phyloP scores from a whole-genome alignment of 2,329 filamentous ascomycete genomes.

The Fusarium sarcochroum region DNA sequence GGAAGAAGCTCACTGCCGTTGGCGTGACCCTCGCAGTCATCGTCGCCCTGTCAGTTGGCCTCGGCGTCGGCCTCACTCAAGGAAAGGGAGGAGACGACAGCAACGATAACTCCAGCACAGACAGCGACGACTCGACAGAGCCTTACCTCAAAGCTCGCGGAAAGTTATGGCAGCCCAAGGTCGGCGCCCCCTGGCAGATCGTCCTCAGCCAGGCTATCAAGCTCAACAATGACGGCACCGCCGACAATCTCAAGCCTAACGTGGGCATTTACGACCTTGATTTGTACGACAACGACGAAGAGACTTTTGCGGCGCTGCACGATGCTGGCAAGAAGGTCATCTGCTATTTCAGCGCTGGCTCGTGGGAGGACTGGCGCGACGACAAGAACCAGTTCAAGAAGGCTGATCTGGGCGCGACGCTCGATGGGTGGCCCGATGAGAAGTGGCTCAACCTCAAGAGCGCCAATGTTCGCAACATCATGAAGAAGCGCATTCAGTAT shows the following conservation, averaged over 20 bases:
- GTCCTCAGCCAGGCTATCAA: constrained; percentile 63
- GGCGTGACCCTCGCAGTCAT: constrained; percentile 47
- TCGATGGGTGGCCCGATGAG: constrained; percentile 77
- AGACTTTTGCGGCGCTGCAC: constrained; percentile 67
- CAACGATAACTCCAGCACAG: constrained; percentile 20
- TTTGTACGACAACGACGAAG: constrained; percentile 67
- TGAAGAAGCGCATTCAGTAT: constrained; percentile 70
- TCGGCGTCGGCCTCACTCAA: constrained; percentile 67
- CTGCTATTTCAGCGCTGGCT: constrained; percentile 82
- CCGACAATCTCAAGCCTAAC: constrained; percentile 55
- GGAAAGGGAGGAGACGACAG: constrained; percentile 48
- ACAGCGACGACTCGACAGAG: constrained; percentile 40
- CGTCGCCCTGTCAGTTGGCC: constrained; percentile 66
- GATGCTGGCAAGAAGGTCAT: constrained; percentile 73
- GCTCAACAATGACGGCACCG: constrained; percentile 57
- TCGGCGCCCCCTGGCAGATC: constrained; percentile 73
- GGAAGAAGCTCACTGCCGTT: constrained; percentile 51
- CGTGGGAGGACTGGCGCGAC: constrained; percentile 73
- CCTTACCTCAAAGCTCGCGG: constrained; percentile 40
- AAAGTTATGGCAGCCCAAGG: constrained; percentile 65
- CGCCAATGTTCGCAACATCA: constrained; percentile 72
- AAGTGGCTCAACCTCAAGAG: constrained; percentile 75
- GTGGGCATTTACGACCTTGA: constrained; percentile 65
- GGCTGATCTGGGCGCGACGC: constrained; percentile 68
- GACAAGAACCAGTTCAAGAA: constrained; percentile 69